Evolutionary conservation across 2,329 filamentous ascomycete genomes (phyloP).

Genomic region (Chrysosporium keratinophilum): DNA sequence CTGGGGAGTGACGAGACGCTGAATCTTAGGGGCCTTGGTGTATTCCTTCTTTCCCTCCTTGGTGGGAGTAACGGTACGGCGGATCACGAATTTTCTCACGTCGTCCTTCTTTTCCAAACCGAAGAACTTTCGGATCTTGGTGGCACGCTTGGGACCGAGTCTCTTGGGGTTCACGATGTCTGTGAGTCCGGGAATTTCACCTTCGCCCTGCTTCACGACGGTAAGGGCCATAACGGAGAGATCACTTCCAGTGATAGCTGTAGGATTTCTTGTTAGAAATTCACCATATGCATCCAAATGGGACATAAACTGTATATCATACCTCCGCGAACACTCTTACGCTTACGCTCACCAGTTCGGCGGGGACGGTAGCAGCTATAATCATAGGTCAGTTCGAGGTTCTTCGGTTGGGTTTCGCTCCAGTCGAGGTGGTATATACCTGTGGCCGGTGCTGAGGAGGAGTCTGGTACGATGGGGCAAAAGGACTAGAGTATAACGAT

Average conservation of each 20-base stretch:
- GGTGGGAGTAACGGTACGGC: conserved; percentile 94
- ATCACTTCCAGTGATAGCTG: conserved; percentile 92
- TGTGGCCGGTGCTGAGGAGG: conserved; percentile 91
- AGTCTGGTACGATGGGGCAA: conserved; percentile 97
- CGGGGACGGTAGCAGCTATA: conserved; percentile 88
- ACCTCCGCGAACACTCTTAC: conserved; percentile 88
- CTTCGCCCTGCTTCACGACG: conserved; percentile 97
- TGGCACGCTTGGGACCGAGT: conserved; percentile 97
- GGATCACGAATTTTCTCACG: conserved; percentile 99
- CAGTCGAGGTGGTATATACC: conserved; percentile 15
- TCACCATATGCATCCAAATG: background rate
- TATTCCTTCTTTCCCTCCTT: conserved; percentile 94
- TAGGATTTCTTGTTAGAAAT: conserved; percentile 7
- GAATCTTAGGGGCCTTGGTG: conserved; percentile 99
- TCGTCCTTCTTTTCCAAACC: conserved; percentile 99
- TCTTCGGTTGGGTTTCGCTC: background rate
- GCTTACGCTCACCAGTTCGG: conserved; percentile 96
- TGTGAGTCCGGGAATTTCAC: conserved; percentile 89
- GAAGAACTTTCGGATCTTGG: conserved; percentile 99
- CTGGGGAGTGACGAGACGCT: conserved; percentile 98
- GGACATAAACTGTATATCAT: conserved; percentile 16
- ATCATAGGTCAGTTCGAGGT: conserved; percentile 9
- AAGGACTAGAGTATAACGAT: conserved; percentile 45
- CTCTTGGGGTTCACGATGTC: conserved; percentile 98
- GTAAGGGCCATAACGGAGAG: conserved; percentile 86